phyloP scores from a whole-genome alignment of 2,329 filamentous ascomycete species.

The Aspergillus sp. region DNA sequence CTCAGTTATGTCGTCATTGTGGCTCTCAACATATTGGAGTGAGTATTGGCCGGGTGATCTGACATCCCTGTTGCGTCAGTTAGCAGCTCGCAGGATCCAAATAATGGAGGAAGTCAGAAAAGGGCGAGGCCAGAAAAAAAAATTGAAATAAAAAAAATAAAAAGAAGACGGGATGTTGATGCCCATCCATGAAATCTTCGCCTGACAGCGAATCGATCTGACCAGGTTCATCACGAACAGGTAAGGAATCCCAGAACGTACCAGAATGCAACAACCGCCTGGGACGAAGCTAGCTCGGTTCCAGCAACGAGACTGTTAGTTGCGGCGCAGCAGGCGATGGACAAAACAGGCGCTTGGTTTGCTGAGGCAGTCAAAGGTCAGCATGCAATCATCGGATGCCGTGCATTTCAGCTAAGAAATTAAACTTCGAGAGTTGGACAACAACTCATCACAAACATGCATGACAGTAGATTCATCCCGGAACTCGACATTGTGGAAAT shows the following conservation, averaged over 20 bases:
- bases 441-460: constrained; percentile 1
- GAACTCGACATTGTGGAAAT: neutral
- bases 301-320: constrained; percentile 55
- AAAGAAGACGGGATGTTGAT: neutral
- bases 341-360: constrained; percentile 52
- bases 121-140: neutral
- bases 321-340: constrained; percentile 49
- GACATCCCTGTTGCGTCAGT: constrained; percentile 41
- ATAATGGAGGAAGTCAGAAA: neutral
- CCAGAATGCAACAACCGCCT: constrained; percentile 46
- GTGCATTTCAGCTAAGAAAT: constrained; percentile 1
- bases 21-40: constrained; percentile 47
- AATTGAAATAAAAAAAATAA: neutral
- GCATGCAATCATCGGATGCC: constrained; percentile 12
- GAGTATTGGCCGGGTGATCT: constrained; percentile 37
- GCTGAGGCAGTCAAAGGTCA: constrained; percentile 32
- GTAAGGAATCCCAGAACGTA: constrained; percentile 27
- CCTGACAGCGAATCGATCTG: neutral
- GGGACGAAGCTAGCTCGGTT: constrained; percentile 51
- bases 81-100: constrained; percentile 20
- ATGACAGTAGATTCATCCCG: neutral
- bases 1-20: constrained; percentile 61
- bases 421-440: neutral
- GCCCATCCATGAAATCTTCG: neutral
- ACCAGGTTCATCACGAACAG: neutral